Percentiles rank a stretch among this genome's conserved stretches.
Evolutionary conservation across 768 basidiomycete genomes (phyloP).

Genomic region (Trametes gibbosa): DNA sequence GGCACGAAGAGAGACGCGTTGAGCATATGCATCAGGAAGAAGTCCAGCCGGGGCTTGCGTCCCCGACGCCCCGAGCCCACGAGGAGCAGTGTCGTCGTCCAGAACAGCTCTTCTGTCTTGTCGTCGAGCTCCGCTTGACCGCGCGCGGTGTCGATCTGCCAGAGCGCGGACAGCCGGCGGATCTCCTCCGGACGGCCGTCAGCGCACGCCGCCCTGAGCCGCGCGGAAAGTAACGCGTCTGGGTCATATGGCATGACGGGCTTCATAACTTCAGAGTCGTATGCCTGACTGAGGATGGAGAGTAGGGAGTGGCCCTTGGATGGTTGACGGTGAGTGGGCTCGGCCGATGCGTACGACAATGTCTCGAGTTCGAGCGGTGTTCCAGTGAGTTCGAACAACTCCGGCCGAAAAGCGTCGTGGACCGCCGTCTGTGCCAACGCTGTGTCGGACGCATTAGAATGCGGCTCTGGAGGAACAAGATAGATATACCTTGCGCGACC

Average conservation of each 20-base stretch:
- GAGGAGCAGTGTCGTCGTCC: conserved; percentile 46
- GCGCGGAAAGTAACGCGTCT: conserved; percentile 38
- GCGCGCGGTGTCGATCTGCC: conserved; percentile 34
- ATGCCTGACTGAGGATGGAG: conserved; percentile 48
- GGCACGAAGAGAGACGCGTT: conserved; percentile 51
- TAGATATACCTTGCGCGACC: conserved; percentile 43
- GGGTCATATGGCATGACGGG: conserved; percentile 55
- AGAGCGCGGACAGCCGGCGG: conserved; percentile 40
- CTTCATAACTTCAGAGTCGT: conserved; percentile 46
- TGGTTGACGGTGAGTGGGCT: conserved; percentile 22
- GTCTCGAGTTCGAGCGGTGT: neutral
- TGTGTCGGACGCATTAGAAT: conserved; percentile 8
- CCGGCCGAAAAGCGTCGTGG: conserved; percentile 31
- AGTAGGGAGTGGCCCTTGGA: conserved; percentile 41
- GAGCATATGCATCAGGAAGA: conserved; percentile 61
- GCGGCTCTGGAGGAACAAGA: neutral
- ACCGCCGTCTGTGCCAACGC: conserved; percentile 52
- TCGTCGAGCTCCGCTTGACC: conserved; percentile 36
- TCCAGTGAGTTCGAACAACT: conserved; percentile 31
- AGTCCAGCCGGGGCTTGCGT: conserved; percentile 47
- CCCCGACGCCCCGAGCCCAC: conserved; percentile 45
- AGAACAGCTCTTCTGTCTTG: conserved; percentile 50
- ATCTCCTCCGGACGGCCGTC: conserved; percentile 46
- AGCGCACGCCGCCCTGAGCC: conserved; percentile 33
- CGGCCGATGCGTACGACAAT: neutral